Evolutionary conservation across 1,139 yeast species (phyloP).

Genomic region (Candida buenavistaensis): DNA sequence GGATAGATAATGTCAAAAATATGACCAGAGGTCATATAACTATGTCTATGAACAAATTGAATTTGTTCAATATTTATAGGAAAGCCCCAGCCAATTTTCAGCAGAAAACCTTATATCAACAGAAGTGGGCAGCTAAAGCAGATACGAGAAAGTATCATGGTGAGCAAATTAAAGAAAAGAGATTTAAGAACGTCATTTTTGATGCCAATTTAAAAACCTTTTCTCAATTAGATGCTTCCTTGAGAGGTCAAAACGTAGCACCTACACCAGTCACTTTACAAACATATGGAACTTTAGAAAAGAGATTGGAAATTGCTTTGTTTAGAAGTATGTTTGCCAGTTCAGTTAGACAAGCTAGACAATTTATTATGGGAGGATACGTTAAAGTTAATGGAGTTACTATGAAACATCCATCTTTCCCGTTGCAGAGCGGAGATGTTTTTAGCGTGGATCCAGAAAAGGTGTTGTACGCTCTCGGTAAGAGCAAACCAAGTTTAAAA

Average conservation of each 20-base stretch:
- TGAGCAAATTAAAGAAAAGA: conserved; percentile 82
- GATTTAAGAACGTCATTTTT: conserved; percentile 69
- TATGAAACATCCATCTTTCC: conserved; percentile 78
- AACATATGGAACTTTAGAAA: conserved; percentile 85
- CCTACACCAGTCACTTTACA: conserved; percentile 83
- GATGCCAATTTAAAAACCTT: conserved; percentile 78
- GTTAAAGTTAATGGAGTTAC: conserved; percentile 83
- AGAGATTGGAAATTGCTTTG: conserved; percentile 83
- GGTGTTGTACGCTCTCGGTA: conserved; percentile 83
- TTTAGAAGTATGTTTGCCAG: conserved; percentile 94
- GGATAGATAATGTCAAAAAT: conserved; percentile 57
- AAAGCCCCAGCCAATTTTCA: conserved; percentile 54
- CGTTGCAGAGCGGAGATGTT: conserved; percentile 80
- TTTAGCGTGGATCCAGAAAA: conserved; percentile 84
- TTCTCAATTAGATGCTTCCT: conserved; percentile 77
- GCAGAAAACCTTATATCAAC: conserved; percentile 74
- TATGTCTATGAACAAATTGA: conserved; percentile 89
- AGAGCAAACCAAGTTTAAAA: conserved; percentile 72
- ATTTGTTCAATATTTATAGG: conserved; percentile 82
- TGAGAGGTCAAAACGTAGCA: conserved; percentile 57
- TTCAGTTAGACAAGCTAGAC: conserved; percentile 91
- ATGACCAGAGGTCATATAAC: conserved; percentile 75
- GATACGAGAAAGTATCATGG: conserved; percentile 97
- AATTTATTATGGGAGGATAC: conserved; percentile 77
- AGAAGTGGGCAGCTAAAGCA: conserved; percentile 87